Evolutionary conservation across 139 green algal species (phyloP).

Genomic region (Yamagishiella unicocca): DNA sequence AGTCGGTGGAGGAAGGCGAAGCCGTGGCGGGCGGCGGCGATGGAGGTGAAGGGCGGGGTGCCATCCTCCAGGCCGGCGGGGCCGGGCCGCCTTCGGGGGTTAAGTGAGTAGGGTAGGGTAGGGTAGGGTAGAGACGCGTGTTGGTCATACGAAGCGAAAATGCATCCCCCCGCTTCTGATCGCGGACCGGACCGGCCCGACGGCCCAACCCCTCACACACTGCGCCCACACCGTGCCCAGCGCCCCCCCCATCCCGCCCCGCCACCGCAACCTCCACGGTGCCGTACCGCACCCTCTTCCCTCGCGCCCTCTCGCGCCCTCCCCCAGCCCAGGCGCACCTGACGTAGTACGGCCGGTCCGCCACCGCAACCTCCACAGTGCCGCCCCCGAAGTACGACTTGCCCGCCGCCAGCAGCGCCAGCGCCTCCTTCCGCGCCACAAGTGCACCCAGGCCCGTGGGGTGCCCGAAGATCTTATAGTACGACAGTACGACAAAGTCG

Average conservation of each 20-base stretch:
- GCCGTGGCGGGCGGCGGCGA: conserved; percentile 69
- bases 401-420: conserved; percentile 61
- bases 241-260: no score
- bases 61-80: conserved; percentile 87
- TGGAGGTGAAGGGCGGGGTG: conserved; percentile 83
- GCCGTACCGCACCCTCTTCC: no score
- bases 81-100: conserved; percentile 51
- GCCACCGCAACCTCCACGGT: conserved; percentile 76
- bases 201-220: no score
- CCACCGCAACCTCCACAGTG: conserved; percentile 73
- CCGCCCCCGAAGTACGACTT: conserved; percentile 91
- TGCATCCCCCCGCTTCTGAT: no score
- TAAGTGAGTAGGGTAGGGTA: no score
- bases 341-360: conserved; percentile 62
- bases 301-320: no score
- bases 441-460: conserved; percentile 87
- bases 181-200: no score
- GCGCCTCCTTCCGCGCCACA: conserved; percentile 69
- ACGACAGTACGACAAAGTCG: conserved; percentile 93
- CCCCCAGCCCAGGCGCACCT: no score
- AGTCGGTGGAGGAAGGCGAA: conserved; percentile 62
- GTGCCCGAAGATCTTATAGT: conserved; percentile 93
- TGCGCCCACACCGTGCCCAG: no score
- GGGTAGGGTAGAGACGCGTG: no score
- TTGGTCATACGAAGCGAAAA: no score